These are phyloP conservation scores for Cetraspora pellucida DNA, from an alignment of 192 early-diverging fungal genomes.

Conservation along the genomic window DNA sequence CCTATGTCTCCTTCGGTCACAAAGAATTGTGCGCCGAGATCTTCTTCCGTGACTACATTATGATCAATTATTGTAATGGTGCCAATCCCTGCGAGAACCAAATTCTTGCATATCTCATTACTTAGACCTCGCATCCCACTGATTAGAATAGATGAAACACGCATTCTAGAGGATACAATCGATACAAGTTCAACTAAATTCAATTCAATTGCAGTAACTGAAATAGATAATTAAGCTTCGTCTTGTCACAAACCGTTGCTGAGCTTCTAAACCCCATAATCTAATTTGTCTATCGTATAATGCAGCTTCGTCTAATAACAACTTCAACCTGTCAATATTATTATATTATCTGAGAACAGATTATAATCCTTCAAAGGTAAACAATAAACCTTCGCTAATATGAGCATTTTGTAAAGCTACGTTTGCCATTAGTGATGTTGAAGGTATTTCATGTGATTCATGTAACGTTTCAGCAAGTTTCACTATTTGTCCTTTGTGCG, in stretches of 20 bases:
- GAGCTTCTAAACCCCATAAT: slow-evolving; percentile 94
- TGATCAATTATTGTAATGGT: slow-evolving; percentile 71
- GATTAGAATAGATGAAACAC: slow-evolving; percentile 75
- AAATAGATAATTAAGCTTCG: too few relatives aligned
- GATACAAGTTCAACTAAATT: too few relatives aligned
- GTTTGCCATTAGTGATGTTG: too few relatives aligned
- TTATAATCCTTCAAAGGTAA: too few relatives aligned
- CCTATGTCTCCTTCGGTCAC: slow-evolving; percentile 65
- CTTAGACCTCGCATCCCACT: slow-evolving; percentile 71
- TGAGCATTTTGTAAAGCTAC: too few relatives aligned
- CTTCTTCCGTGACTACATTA: slow-evolving; percentile 54
- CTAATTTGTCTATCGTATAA: slow-evolving; percentile 98
- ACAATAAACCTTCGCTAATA: too few relatives aligned
- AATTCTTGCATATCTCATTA: slow-evolving; percentile 90
- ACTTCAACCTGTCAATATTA: neutral
- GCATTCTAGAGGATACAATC: slow-evolving; percentile 61
- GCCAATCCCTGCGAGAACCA: slow-evolving; percentile 87
- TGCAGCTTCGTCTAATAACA: slow-evolving; percentile 75
- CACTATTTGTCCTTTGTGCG: too few relatives aligned
- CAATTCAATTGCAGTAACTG: too few relatives aligned
- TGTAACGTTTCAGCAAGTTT: too few relatives aligned
- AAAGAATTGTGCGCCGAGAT: slow-evolving; percentile 82
- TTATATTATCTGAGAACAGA: too few relatives aligned
- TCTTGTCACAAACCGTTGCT: slow-evolving; percentile 61
- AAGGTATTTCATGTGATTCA: too few relatives aligned